Conservation (phyloP, 768 basidiomycete species). For the Termitomyces sp. region DNA sequence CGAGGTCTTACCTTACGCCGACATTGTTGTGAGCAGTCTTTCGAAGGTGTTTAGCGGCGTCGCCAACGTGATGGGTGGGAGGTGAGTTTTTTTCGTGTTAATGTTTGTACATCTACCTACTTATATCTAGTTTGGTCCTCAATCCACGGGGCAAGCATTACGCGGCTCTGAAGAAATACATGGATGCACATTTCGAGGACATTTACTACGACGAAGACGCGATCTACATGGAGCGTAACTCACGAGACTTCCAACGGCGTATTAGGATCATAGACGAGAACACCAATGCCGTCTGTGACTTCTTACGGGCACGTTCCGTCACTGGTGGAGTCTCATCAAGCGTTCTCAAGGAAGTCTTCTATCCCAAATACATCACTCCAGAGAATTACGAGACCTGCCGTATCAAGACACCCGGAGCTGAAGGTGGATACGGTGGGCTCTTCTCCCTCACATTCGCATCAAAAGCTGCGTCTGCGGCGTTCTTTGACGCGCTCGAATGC, state of each 20-base stretch:
- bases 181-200: conserved; percentile 70
- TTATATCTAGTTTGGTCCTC: conserved; percentile 63
- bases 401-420: conserved; percentile 32
- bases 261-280: conserved; percentile 76
- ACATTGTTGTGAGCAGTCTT: conserved; percentile 88
- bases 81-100: conserved; percentile 42
- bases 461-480: conserved; percentile 59
- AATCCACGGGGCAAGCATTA: conserved; percentile 80
- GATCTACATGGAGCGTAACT: conserved; percentile 97
- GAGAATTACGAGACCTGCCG: conserved; percentile 70
- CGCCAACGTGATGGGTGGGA: conserved; percentile 96
- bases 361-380: conserved; percentile 78
- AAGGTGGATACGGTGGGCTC: conserved; percentile 75
- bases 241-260: conserved; percentile 82
- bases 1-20: conserved; percentile 79
- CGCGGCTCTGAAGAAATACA: conserved; percentile 51
- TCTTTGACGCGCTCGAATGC: conserved; percentile 80
- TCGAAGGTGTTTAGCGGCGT: conserved; percentile 95
- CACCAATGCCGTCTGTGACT: conserved; percentile 76
- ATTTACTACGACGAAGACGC: conserved; percentile 88
- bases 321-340: conserved; percentile 31
- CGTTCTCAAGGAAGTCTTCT: conserved; percentile 80
- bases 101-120: neutral
- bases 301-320: conserved; percentile 57
- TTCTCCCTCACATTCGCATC: conserved; percentile 86